phyloP scores from a whole-genome alignment of 345 rosid genomes.

The Salix viminalis region DNA sequence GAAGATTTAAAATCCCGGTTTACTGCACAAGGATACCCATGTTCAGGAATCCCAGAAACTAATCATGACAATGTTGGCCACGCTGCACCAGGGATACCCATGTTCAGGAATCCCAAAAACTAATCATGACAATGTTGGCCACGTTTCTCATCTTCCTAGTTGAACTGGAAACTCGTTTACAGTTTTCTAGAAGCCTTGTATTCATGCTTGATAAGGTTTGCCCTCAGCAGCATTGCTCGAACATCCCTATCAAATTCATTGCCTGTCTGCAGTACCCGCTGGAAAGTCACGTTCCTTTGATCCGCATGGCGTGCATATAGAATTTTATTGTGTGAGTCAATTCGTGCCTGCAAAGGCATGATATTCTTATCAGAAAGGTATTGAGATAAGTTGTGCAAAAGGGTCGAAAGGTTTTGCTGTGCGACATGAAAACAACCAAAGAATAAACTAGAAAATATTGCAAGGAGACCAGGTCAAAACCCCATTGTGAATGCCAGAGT shows the following conservation, averaged over 20 bases:
- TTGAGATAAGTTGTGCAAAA: not conserved
- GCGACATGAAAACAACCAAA: not conserved
- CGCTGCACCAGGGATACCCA: not conserved
- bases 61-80: constrained; percentile 5
- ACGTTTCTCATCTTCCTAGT: not conserved
- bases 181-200: constrained; percentile 62
- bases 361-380: not conserved
- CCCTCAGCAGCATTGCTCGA: constrained; percentile 80
- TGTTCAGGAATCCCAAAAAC: not conserved
- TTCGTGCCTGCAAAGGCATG: constrained; percentile 67
- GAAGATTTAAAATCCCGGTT: not conserved
- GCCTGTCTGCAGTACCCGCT: constrained; percentile 91
- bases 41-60: not conserved
- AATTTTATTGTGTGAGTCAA: constrained; percentile 96
- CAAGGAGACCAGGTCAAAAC: not conserved
- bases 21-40: not conserved
- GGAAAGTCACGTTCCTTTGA: constrained; percentile 93
- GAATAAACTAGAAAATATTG: not conserved
- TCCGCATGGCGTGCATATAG: constrained; percentile 95
- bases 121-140: constrained; percentile 6
- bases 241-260: constrained; percentile 83
- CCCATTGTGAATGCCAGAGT: not conserved
- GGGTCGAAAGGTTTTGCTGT: not conserved
- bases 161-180: constrained; percentile 26
- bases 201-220: constrained; percentile 81